Base-by-base conservation (phyloP, 352 stramenopile genomes). In the Phytophthora uliginosa region DNA sequence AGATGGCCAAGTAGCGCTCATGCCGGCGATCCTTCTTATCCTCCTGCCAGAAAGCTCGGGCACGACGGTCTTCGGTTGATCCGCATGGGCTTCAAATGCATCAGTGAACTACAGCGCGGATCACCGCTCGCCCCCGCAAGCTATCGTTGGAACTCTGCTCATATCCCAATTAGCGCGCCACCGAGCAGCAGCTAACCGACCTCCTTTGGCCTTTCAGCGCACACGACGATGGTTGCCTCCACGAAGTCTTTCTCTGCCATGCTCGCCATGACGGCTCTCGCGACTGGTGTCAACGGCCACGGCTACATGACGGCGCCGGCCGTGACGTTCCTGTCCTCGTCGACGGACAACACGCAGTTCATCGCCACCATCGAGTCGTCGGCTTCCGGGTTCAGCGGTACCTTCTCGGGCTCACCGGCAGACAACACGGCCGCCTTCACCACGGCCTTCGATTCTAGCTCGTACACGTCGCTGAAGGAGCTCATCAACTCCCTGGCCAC, bases 281-380 rank as follows among this genome's bases (percentile, higher is more conserved):
- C 28, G 17, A 13, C 31, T 45, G 40, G 45, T 38, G 47, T 53
- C 3, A 59, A 69, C 45, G 63, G 73, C 33, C 73, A 80, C 57
- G 73, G 73, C 10, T 78, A 81, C 57, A 57, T 81, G 58, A 60
- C 66, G 13, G 63, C 65, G 3, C 73, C 73, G 9, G 58, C 65
- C 13, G 63, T 75, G 22, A 75, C 59, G 17, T 80, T 80, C 72
- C 63, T 71, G 56, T 69, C 72, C 18, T 73, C 61, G 18, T 71
- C 65, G 2, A 74, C 57, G 4, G 73, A 79, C 68, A 73, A 62
- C 50, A 79, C 73, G 36, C 68, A 76, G 40, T 79, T 68, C 73
- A 76, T 70, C 28, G 73, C 63, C 20, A 77, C 68, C 20, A 79
- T 79, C 50, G 73, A 79, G 53, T 66, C 68, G n/a, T 74, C 68